phyloP scores from a whole-genome alignment of 1,284 basidiomycete species.

The Pholiota adiposa region DNA sequence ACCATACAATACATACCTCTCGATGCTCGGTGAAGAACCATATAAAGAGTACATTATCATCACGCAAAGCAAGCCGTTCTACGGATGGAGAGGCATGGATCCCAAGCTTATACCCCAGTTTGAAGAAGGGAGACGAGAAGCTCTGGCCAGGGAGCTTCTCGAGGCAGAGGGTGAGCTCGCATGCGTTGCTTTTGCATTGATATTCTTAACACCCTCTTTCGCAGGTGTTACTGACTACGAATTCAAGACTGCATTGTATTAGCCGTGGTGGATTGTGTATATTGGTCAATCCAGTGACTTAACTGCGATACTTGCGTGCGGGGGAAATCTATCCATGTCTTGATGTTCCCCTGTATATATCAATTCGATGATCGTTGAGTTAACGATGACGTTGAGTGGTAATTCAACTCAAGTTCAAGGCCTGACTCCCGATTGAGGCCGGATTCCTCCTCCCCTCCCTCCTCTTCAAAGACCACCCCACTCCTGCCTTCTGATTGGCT shows the following conservation, averaged over 20 bases:
- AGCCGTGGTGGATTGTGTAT: not conserved
- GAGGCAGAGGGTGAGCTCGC: constrained; percentile 2
- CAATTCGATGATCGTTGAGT: too few species aligned
- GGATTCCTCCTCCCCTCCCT: too few species aligned
- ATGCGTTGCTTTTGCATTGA: not conserved
- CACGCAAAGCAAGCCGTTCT: constrained; percentile 10
- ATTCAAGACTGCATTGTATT: not conserved
- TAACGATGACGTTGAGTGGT: too few species aligned
- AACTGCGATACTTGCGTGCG: too few species aligned
- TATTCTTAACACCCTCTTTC: not conserved
- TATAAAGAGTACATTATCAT: constrained; percentile 9
- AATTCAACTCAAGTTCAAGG: too few species aligned
- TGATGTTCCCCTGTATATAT: too few species aligned
- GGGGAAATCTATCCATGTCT: too few species aligned
- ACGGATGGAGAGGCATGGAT: constrained; percentile 15
- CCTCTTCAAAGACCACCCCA: too few species aligned
- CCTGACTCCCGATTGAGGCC: too few species aligned
- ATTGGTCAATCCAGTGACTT: too few species aligned
- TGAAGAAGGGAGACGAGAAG: constrained; percentile 11
- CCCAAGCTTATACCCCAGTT: constrained; percentile 13
- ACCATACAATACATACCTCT: not conserved
- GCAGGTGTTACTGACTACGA: constrained; percentile 9
- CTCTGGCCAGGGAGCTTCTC: constrained; percentile 6
- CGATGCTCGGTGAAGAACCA: not conserved
- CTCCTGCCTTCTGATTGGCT: too few species aligned